Percentiles rank a stretch among this genome's conserved stretches.
These are phyloP conservation scores for Rhodotorula diobovata DNA, from an alignment of 768 basidiomycete species.

Conservation along the genomic window DNA sequence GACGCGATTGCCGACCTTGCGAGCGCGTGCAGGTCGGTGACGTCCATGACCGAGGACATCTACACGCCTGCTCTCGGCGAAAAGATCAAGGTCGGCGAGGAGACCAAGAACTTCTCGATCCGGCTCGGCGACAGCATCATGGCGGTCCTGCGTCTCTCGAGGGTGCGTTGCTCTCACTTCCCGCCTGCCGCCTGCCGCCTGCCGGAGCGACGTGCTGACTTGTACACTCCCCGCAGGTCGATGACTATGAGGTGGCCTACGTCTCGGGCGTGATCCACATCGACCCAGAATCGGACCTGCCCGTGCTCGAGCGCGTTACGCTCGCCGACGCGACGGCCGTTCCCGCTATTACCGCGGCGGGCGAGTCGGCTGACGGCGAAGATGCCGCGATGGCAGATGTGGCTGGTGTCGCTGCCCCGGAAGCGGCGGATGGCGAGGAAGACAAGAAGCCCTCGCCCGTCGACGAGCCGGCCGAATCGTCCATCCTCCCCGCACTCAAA, in stretches of 20 bases:
- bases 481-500: slow-evolving; percentile 60
- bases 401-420: not conserved
- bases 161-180: slow-evolving; percentile 27
- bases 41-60: slow-evolving; percentile 88
- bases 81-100: slow-evolving; percentile 83
- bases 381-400: not conserved
- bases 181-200: too few relatives aligned
- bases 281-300: slow-evolving; percentile 80
- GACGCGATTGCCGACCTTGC: slow-evolving; percentile 68
- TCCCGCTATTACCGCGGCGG: not conserved
- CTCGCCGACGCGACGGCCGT: slow-evolving; percentile 40
- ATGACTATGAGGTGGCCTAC: slow-evolving; percentile 94
- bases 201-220: too few relatives aligned
- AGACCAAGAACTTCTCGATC: slow-evolving; percentile 89
- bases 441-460: not conserved
- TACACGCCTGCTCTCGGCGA: slow-evolving; percentile 73
- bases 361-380: not conserved
- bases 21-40: slow-evolving; percentile 72
- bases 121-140: slow-evolving; percentile 86
- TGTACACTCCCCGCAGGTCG: slow-evolving; percentile 59
- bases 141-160: slow-evolving; percentile 71
- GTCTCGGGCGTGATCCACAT: slow-evolving; percentile 81
- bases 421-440: not conserved
- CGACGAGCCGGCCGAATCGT: slow-evolving; percentile 16
- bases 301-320: slow-evolving; percentile 66